These are phyloP conservation scores for Asterophora parasitica DNA, from an alignment of 768 basidiomycete species.

Conservation along the genomic window DNA sequence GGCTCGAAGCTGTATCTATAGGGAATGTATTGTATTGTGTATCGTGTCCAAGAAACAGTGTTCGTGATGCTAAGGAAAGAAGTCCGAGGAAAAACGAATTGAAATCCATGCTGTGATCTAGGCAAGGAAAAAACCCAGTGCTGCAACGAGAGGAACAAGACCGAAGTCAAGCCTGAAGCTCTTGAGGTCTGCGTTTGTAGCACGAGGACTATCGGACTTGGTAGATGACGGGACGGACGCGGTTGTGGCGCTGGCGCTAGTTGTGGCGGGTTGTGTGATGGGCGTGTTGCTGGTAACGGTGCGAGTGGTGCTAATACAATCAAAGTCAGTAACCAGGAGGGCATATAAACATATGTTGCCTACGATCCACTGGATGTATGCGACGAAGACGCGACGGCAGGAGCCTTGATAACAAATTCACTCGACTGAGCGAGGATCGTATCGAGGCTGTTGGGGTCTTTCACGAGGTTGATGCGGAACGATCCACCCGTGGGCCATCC, in stretches of 20 bases:
- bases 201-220: not conserved
- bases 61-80: not conserved
- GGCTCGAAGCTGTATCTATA: too few species aligned
- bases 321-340: conserved; percentile 1
- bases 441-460: conserved; percentile 38
- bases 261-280: conserved; percentile 6
- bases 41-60: not conserved
- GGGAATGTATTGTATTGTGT: too few species aligned
- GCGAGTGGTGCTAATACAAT: not conserved
- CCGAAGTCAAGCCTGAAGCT: conserved; percentile 17
- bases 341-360: conserved; percentile 7
- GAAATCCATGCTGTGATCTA: conserved; percentile 1
- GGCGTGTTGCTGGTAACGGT: conserved; percentile 9
- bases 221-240: conserved; percentile 6
- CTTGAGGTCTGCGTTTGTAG: conserved; percentile 2
- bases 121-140: conserved; percentile 17
- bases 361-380: conserved; percentile 19
- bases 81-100: not conserved
- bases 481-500: conserved; percentile 60
- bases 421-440: conserved; percentile 68
- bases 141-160: conserved; percentile 23
- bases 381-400: conserved; percentile 16
- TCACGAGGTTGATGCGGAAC: conserved; percentile 73
- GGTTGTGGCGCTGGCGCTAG: conserved; percentile 12
- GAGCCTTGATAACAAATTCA: conserved; percentile 44